Percentiles rank a stretch among this genome's conserved stretches.
These are phyloP conservation scores for Aspergillus viridinutans DNA, from an alignment of 2,329 filamentous ascomycete species.

Conservation along the genomic window DNA sequence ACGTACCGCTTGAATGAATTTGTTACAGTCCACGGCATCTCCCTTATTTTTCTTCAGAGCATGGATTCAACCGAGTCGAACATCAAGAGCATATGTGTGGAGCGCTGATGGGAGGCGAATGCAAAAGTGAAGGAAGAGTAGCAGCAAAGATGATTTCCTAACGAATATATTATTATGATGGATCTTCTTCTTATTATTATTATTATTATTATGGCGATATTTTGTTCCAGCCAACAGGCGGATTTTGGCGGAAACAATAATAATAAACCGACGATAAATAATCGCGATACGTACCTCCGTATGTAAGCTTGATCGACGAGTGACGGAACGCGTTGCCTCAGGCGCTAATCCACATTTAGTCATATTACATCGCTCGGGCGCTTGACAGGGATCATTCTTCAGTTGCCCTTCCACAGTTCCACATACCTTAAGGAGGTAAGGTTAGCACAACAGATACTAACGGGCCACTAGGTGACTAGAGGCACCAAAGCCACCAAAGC, in stretches of 20 bases:
- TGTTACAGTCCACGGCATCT: slow-evolving; percentile 49
- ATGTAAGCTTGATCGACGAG: slow-evolving; percentile 16
- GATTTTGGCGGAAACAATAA: not conserved
- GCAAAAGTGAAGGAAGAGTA: not conserved
- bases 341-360: slow-evolving; percentile 25
- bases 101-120: not conserved
- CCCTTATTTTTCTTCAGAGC: slow-evolving; percentile 23
- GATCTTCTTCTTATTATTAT: not conserved
- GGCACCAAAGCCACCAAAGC: not conserved
- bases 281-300: not conserved
- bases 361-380: slow-evolving; percentile 19
- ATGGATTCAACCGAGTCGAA: slow-evolving; percentile 11
- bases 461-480: not conserved
- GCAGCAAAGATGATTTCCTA: not conserved
- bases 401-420: not conserved
- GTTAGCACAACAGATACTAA: not conserved
- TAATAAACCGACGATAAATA: not conserved
- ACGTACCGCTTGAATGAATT: slow-evolving; percentile 48
- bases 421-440: not conserved
- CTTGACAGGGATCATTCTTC: not conserved
- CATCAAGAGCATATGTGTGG: slow-evolving; percentile 9
- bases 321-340: slow-evolving; percentile 23
- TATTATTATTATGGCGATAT: not conserved
- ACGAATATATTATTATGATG: not conserved
- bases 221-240: not conserved